Conservation (phyloP, 129 eudicot genomes). For the Dittrichia graveolens region DNA sequence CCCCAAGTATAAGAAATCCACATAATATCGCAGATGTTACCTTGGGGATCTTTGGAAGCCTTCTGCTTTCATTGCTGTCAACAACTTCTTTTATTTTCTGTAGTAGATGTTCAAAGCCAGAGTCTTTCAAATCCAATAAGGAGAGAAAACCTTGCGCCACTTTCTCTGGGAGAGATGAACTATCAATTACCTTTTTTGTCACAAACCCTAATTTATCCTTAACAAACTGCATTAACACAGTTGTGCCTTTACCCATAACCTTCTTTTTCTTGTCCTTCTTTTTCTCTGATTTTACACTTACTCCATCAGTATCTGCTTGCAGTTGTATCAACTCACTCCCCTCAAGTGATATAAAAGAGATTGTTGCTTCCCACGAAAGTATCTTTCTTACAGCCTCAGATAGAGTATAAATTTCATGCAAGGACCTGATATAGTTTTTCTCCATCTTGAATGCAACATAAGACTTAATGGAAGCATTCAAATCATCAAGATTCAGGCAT, state of each 20-base stretch:
- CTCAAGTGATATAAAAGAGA: constrained; percentile 60
- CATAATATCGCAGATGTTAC: constrained; percentile 23
- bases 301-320: constrained; percentile 33
- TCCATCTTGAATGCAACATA: constrained; percentile 28
- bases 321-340: constrained; percentile 36
- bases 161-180: constrained; percentile 36
- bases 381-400: constrained; percentile 46
- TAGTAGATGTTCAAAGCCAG: constrained; percentile 45
- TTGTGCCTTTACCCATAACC: constrained; percentile 84
- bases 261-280: constrained; percentile 70
- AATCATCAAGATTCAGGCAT: constrained; percentile 35
- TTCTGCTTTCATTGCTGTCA: constrained; percentile 86
- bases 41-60: constrained; percentile 96
- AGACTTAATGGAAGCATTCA: constrained; percentile 35
- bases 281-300: constrained; percentile 40
- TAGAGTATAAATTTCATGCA: constrained; percentile 47
- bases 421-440: constrained; percentile 40
- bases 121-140: constrained; percentile 48
- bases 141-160: constrained; percentile 44
- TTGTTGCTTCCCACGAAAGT: constrained; percentile 64
- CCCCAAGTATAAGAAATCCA: neutral
- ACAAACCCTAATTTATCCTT: constrained; percentile 50
- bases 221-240: constrained; percentile 56
- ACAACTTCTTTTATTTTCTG: constrained; percentile 78
- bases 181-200: constrained; percentile 23